Conservation (phyloP, 2,329 filamentous ascomycete species). For the Sporothrix mexicana region DNA sequence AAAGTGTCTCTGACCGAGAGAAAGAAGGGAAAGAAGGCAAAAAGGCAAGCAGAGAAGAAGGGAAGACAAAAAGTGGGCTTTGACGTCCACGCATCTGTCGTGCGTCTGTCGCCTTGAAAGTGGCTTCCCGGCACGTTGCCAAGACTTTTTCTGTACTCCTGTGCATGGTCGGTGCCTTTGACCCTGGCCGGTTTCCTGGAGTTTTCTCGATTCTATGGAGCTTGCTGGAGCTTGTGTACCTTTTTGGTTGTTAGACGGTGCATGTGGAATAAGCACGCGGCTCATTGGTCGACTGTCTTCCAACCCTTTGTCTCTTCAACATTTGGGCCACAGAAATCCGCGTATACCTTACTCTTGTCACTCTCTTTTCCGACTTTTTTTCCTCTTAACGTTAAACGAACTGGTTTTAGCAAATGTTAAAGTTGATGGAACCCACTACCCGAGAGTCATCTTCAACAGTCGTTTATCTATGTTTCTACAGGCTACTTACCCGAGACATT, state of each 20-base stretch:
- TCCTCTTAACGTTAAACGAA: not conserved
- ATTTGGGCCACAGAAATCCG: not conserved
- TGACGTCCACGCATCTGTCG: not conserved
- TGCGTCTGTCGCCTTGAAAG: conserved; percentile 22
- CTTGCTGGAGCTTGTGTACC: not conserved
- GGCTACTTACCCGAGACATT: too few species aligned
- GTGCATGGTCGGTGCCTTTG: not conserved
- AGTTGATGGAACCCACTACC: not conserved
- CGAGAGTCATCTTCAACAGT: too few species aligned
- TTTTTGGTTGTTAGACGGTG: not conserved
- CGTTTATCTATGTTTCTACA: too few species aligned
- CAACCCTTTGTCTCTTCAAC: too few species aligned
- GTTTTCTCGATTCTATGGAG: not conserved
- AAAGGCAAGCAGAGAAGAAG: not conserved
- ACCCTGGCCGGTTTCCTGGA: not conserved
- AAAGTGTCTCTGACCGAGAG: conserved; percentile 19
- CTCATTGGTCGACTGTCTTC: conserved; percentile 24
- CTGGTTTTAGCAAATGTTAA: not conserved
- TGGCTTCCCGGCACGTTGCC: conserved; percentile 25
- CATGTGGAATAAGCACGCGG: conserved; percentile 32
- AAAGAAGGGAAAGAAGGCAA: not conserved
- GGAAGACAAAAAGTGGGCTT: not conserved
- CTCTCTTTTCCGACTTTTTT: not conserved
- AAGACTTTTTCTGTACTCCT: not conserved
- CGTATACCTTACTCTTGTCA: not conserved